These are phyloP conservation scores for Tilletia caries DNA, from an alignment of 1,284 basidiomycete genomes.

Conservation along the genomic window DNA sequence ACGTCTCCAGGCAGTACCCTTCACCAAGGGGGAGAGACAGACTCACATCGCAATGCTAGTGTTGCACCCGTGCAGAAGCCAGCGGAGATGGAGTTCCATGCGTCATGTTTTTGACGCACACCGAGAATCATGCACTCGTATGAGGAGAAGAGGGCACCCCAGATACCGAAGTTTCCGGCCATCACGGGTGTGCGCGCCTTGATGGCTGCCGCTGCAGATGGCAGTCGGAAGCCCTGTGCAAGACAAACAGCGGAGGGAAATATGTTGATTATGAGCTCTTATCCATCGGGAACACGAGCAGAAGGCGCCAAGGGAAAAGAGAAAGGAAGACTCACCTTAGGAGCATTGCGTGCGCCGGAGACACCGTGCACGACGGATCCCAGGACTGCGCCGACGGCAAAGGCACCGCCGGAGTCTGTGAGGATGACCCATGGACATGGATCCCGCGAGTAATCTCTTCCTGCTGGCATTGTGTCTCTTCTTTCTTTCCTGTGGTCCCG, in stretches of 20 bases:
- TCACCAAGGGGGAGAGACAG: background rate
- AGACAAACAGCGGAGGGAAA: constrained; percentile 4
- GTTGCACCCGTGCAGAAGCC: constrained; percentile 98
- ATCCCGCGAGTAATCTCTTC: constrained; percentile 30
- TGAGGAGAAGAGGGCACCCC: constrained; percentile 74
- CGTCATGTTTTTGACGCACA: constrained; percentile 92
- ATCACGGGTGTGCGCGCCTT: constrained; percentile 97
- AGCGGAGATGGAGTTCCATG: constrained; percentile 98
- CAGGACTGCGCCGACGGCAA: constrained; percentile 87
- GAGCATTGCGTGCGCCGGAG: constrained; percentile 95
- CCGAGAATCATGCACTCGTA: constrained; percentile 98
- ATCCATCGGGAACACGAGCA: constrained; percentile 12
- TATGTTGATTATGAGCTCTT: too few species aligned
- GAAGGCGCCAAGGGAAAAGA: too few species aligned
- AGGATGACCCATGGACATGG: constrained; percentile 91
- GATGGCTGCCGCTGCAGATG: constrained; percentile 91
- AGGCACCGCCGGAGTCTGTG: constrained; percentile 93
- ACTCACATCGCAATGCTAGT: constrained; percentile 86
- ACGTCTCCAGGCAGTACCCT: background rate
- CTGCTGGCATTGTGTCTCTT: background rate
- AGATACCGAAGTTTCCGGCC: constrained; percentile 95
- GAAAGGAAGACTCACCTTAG: constrained; percentile 67
- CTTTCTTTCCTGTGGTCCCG: too few species aligned
- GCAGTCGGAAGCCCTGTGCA: constrained; percentile 80
- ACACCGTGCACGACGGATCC: constrained; percentile 99